Percentiles rank a stretch among this genome's conserved stretches.
phyloP scores from a whole-genome alignment of 2,329 filamentous ascomycete species.

The Alternaria gaisen region DNA sequence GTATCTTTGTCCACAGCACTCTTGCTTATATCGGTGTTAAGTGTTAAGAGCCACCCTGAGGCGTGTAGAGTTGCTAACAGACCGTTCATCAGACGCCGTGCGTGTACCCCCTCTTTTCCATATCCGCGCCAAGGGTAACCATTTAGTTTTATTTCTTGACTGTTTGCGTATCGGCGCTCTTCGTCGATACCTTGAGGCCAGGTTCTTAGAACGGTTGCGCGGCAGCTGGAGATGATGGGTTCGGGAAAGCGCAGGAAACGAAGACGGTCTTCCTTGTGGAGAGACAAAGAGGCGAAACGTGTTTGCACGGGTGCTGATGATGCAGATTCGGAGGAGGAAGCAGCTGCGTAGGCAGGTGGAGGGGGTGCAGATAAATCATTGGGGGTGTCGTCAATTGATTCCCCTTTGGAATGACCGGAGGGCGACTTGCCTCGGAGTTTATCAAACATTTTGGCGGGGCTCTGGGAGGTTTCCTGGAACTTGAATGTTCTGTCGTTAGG shows the following conservation, averaged over 20 bases:
- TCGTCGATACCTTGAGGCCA: slow-evolving; percentile 47
- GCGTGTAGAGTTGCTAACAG: slow-evolving; percentile 35
- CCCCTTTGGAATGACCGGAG: slow-evolving; percentile 20
- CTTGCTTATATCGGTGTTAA: slow-evolving; percentile 49
- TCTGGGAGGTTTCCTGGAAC: not conserved
- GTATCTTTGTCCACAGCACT: slow-evolving; percentile 40
- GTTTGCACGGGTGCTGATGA: slow-evolving; percentile 26
- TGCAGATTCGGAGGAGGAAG: slow-evolving; percentile 16
- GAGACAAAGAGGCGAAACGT: slow-evolving; percentile 34
- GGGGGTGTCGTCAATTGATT: slow-evolving; percentile 8
- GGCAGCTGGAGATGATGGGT: slow-evolving; percentile 37
- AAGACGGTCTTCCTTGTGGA: slow-evolving; percentile 35
- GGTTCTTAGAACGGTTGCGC: slow-evolving; percentile 26
- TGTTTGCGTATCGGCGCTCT: slow-evolving; percentile 43
- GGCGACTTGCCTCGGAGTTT: slow-evolving; percentile 24
- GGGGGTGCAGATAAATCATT: slow-evolving; percentile 11
- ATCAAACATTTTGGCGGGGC: slow-evolving; percentile 18
- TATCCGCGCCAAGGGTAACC: slow-evolving; percentile 49
- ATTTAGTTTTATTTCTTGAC: slow-evolving; percentile 50
- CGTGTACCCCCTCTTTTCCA: slow-evolving; percentile 37
- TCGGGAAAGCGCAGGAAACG: slow-evolving; percentile 50
- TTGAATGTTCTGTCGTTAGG: not conserved
- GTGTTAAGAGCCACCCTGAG: slow-evolving; percentile 51
- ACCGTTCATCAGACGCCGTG: slow-evolving; percentile 44
- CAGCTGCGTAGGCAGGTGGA: slow-evolving; percentile 18